phyloP scores from a whole-genome alignment of 2,329 filamentous ascomycete species.

The Arthroderma sp. region DNA sequence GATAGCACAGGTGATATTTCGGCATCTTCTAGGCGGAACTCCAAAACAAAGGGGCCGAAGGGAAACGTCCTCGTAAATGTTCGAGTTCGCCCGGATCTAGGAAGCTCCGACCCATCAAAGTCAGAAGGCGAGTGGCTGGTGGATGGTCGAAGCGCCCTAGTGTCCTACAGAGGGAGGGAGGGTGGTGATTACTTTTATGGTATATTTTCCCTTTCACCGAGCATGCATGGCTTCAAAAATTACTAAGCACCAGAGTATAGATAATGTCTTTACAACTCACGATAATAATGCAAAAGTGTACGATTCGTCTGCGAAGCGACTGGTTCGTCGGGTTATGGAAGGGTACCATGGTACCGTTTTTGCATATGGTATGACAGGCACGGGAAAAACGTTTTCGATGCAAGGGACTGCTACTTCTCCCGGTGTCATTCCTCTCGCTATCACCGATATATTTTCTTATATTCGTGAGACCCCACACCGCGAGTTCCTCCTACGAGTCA shows the following conservation, averaged over 20 bases:
- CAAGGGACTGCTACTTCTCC: conserved; percentile 92
- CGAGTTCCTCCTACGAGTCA: conserved; percentile 88
- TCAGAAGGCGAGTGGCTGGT: conserved; percentile 82
- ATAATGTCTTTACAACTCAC: conserved; percentile 90
- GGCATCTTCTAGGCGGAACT: conserved; percentile 18
- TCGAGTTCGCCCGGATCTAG: conserved; percentile 72
- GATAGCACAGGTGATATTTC: conserved; percentile 18
- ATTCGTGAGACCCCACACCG: conserved; percentile 91
- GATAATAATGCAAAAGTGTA: conserved; percentile 94
- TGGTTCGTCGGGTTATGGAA: conserved; percentile 96
- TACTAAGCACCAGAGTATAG: conserved; percentile 32
- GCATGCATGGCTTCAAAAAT: too few relatives aligned
- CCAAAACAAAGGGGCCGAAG: conserved; percentile 55
- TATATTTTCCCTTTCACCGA: conserved; percentile 25
- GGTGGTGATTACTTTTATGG: conserved; percentile 87
- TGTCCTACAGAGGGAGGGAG: conserved; percentile 77
- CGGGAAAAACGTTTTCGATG: conserved; percentile 98
- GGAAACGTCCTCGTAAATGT: conserved; percentile 96
- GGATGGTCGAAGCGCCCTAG: conserved; percentile 66
- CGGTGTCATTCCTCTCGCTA: conserved; percentile 90
- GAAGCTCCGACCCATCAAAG: conserved; percentile 46
- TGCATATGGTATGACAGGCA: conserved; percentile 97
- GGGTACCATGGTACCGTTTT: conserved; percentile 98
- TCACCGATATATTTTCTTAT: conserved; percentile 98
- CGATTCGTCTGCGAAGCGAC: conserved; percentile 80